Evolutionary conservation across 169 alveolate species (phyloP).

Genomic region (Hepatocystis sp.): DNA sequence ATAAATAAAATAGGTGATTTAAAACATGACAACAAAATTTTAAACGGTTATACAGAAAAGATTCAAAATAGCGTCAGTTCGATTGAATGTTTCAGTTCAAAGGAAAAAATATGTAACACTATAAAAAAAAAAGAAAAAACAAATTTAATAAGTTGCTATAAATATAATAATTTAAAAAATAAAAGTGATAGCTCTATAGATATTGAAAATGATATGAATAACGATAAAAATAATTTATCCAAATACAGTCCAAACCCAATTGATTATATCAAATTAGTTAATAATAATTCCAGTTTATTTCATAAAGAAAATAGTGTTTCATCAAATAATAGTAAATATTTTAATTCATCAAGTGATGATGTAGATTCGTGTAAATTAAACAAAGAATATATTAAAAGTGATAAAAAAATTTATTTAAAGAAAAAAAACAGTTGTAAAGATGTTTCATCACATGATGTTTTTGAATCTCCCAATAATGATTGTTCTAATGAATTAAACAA

Average conservation of each 20-base stretch:
- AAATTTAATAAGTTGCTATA: slow-evolving; percentile 53
- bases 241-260: slow-evolving; percentile 3
- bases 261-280: slow-evolving; percentile 4
- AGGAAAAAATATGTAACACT: slow-evolving; percentile 7
- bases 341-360: slow-evolving; percentile 4
- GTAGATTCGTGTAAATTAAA: slow-evolving; percentile 16
- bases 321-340: not conserved
- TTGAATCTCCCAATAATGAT: no score
- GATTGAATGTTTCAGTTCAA: not conserved
- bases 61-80: not conserved
- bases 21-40: not conserved
- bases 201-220: not conserved
- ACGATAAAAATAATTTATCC: not conserved
- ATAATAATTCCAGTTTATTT: not conserved
- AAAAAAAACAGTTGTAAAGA: no score
- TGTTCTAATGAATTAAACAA: no score
- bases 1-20: slow-evolving; percentile 13
- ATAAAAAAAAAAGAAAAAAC: slow-evolving; percentile 42
- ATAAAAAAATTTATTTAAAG: no score
- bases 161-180: slow-evolving; percentile 40
- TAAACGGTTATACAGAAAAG: slow-evolving; percentile 2
- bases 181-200: not conserved
- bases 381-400: not conserved
- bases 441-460: no score
- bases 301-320: not conserved